Conservation (phyloP, 331 rosid species). For the Rosa hybrid region DNA sequence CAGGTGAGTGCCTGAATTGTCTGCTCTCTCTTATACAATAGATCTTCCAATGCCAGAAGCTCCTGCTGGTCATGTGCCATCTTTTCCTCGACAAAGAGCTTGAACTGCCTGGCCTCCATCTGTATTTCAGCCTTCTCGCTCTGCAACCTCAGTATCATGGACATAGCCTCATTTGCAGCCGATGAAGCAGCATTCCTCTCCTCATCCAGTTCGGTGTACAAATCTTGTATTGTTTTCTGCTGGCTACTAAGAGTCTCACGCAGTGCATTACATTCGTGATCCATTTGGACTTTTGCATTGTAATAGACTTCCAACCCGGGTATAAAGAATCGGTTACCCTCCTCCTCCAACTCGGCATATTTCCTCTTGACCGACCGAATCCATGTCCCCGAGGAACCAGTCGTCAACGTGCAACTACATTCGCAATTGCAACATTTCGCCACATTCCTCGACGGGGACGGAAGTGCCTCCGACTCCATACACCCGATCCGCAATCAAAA, state of each 20-base stretch:
- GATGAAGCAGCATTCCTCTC: constrained; percentile 94
- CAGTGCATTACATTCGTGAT: constrained; percentile 64
- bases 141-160: constrained; percentile 96
- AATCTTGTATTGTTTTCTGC: constrained; percentile 61
- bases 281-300: constrained; percentile 61
- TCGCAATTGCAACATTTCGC: constrained; percentile 52
- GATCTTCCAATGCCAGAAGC: constrained; percentile 68
- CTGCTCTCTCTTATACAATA: constrained; percentile 81
- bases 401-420: constrained; percentile 47
- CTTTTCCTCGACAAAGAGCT: constrained; percentile 82
- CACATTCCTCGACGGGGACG: constrained; percentile 41
- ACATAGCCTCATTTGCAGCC: constrained; percentile 95
- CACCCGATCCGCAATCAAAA: constrained; percentile 39
- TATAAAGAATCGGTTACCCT: constrained; percentile 29
- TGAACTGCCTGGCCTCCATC: constrained; percentile 95
- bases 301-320: constrained; percentile 40
- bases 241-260: constrained; percentile 73
- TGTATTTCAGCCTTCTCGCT: constrained; percentile 95
- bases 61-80: constrained; percentile 76
- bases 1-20: constrained; percentile 70
- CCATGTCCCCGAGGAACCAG: constrained; percentile 48
- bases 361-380: constrained; percentile 65
- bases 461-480: constrained; percentile 68
- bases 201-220: constrained; percentile 81
- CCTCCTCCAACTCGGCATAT: constrained; percentile 54